Base-by-base conservation (phyloP, 345 rosid genomes). In the Euclidium syriacum region DNA sequence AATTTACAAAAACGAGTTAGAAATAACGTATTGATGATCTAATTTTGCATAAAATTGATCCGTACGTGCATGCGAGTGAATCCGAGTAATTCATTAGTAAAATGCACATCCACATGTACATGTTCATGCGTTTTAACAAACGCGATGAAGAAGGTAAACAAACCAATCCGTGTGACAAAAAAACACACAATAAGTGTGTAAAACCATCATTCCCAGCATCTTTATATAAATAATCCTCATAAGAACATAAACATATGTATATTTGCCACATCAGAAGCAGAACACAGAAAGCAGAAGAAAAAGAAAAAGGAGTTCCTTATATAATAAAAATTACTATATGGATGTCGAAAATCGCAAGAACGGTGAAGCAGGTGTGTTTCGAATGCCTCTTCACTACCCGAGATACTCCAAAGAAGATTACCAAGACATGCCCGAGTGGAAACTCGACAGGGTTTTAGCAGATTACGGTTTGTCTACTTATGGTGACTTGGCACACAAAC, bases 321-420 rank as follows among this genome's bases (percentile, higher is more conserved):
- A 42, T 42, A 4, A 0, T 9, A 3, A 19, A 6, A 23, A 18
- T 0, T 25, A 50, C 14, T 5, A 17, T 2, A 71, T 71, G 75
- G 75, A 64, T 56, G 55, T 64, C 0, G 30, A 41, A 50, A 42
- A 51, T 26, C 54, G 39, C 34, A 64, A 41, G 49, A 71, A 51
- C 54, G 30, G 10, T 19, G 65, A 58, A 20, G 44, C 15, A 20
- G 51, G 41, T 58, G 39, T 57, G 61, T 84, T 84, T 64, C 73
- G 25, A 33, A 80, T 84, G 90, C 90, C 88, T 7, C 74, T 82
- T 49, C 88, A 84, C 64, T 84, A 79, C 61, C 88, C 95, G 0
- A 72, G 79, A 69, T 82, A 73, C 77, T 77, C 74, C 34, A 78
- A 58, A 62, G 61, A 71, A 5, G 85, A 84, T 18, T 82, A 86